Evolutionary conservation across 345 rosid genomes (phyloP), one percentile per base, ranked within the genome.

Genomic region (Aurinia saxatilis): DNA sequence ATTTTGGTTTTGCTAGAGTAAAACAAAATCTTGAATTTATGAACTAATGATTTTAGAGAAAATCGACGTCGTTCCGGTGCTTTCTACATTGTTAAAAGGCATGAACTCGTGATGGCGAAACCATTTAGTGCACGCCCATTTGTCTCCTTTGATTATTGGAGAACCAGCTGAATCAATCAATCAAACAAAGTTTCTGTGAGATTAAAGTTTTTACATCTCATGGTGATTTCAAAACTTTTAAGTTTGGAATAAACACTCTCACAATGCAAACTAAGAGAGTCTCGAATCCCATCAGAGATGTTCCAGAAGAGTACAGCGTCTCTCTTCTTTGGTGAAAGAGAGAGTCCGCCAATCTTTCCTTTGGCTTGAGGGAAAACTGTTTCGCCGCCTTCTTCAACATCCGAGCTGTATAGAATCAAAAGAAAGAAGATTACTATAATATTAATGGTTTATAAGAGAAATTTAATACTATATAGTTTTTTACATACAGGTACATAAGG

Each of bases 51-150:
- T n/a, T n/a, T n/a, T n/a, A n/a, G n/a, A n/a, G n/a, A n/a, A n/a
- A n/a, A n/a, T n/a, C n/a, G n/a, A n/a, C n/a, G n/a, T n/a, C n/a
- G n/a, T n/a, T n/a, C n/a, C n/a, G n/a, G n/a, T n/a, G n/a, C n/a
- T n/a, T n/a, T n/a, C n/a, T n/a, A n/a, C n/a, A n/a, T n/a, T n/a
- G n/a, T n/a, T n/a, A n/a, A n/a, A n/a, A n/a, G n/a, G n/a, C 49
- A 61, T 67, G 72, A 81, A 86, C 76, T 91, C 89, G n/a, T 74
- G 79, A 53, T 88, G 78, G 11, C 83, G 92, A 55, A 91, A 63
- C 98, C 98, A 91, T 68, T 91, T 91, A 31, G 98, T 92, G 12
- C 92, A 82, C 50, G 98, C 89, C 98, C 98, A 92, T 60, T 92
- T 88, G 74, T 83, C 82, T 56, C 98, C 98, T 73, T 62, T 80